Evolutionary conservation across 495 filamentous ascomycete species (phyloP).

Genomic region (Talaromyces liani): DNA sequence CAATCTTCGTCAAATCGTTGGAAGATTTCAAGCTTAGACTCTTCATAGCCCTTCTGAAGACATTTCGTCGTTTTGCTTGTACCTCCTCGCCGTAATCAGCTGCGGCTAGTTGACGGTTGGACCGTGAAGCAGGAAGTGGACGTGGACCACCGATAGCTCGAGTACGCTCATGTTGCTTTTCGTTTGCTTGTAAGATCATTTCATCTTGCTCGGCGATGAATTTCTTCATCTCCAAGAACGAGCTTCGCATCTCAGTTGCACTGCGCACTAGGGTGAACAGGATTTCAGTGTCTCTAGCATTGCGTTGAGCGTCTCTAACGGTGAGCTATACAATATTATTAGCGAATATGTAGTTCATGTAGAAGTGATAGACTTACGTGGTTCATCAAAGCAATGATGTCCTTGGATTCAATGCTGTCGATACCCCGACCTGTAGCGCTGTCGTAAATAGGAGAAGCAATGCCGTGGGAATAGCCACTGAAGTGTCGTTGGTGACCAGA

Average conservation of each 20-base stretch:
- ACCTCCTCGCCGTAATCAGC: conserved; percentile 65
- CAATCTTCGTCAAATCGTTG: conserved; percentile 84
- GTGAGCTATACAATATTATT: conserved; percentile 58
- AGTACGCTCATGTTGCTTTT: conserved; percentile 78
- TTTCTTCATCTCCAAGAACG: conserved; percentile 93
- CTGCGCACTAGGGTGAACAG: conserved; percentile 88
- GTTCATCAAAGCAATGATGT: conserved; percentile 97
- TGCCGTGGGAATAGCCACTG: conserved; percentile 79
- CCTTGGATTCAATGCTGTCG: conserved; percentile 90
- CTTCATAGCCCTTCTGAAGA: conserved; percentile 86
- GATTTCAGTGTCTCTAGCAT: conserved; percentile 94
- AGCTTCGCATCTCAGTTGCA: conserved; percentile 94
- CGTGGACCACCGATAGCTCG: conserved; percentile 81
- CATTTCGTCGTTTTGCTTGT: conserved; percentile 72
- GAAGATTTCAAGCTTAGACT: conserved; percentile 78
- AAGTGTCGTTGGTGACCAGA: conserved; percentile 60
- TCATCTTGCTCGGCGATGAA: conserved; percentile 82
- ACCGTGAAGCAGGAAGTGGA: conserved; percentile 58
- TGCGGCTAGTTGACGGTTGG: conserved; percentile 45
- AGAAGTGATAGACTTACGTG: conserved; percentile 52
- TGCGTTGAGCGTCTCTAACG: conserved; percentile 93
- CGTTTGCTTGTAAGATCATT: conserved; percentile 71
- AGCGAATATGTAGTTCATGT: conserved; percentile 17
- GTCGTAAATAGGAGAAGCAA: conserved; percentile 80
- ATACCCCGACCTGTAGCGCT: conserved; percentile 82